Evolutionary conservation across 1,284 basidiomycete genomes (phyloP), one percentile per base, ranked within the genome.

Genomic region (Moniliella sp.): DNA sequence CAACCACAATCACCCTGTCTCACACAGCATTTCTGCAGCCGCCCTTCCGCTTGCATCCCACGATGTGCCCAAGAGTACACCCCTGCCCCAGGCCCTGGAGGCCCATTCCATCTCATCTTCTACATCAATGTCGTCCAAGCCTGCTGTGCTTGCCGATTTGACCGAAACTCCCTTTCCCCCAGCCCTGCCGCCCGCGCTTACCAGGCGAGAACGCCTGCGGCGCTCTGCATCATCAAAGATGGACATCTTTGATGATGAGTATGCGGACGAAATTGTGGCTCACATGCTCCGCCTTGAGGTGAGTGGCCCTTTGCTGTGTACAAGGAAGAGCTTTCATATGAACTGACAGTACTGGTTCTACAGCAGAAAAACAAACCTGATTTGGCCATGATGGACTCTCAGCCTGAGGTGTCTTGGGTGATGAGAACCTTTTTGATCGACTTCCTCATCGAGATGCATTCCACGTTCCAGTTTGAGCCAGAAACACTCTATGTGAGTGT

Each of bases 371-470:
- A 36, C 72, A 66, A 53, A 94, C 86, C 25, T 76, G 82, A 69
- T 77, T 79, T 77, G 30, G 73, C 84, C 44, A 79, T 84, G 32
- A 99, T 99, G 80, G 88, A 94, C 61, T 80, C 86, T 63, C 91
- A 99, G 61, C 88, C 91, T 15, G 88, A 94, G 64, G 80, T 94
- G 50, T 71, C 61, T 34, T 66, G 64, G 64, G 64, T 61, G 64
- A 97, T 97, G 91, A 80, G 91, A n/a, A 82, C 84, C 15, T 91
- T 81, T 67, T 74, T 99, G 27, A 83, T 97, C 56, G 91, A 99
- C 63, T 99, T 97, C 63, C 72, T 99, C 50, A 78, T 99, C 60
- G 91, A 97, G 64, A 81, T 97, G 46, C 91, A 99, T 65, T 83
- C 88, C 58, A 93, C 67, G 74, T 59, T 59, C 42, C 46, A 84